Evolutionary conservation across 345 rosid genomes (phyloP).

Genomic region (Eucalyptus lansdowneana): DNA sequence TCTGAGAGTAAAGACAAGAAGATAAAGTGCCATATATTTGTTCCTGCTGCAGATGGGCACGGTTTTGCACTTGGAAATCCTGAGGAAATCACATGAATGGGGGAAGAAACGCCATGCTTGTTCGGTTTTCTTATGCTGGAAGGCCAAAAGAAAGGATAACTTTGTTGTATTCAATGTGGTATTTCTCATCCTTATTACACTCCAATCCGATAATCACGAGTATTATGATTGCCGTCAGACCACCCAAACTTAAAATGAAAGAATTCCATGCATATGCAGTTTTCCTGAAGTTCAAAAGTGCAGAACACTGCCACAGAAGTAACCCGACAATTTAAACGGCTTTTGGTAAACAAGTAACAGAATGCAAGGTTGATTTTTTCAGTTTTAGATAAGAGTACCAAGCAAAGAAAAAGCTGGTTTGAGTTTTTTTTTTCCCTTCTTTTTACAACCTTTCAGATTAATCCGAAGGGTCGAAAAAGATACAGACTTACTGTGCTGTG

Average conservation of each 20-base stretch:
- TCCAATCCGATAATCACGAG: not conserved
- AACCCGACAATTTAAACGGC: not conserved
- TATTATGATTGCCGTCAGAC: not conserved
- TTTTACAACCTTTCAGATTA: not conserved
- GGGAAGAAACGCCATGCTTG: not conserved
- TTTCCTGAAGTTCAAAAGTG: not conserved
- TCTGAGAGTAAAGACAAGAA: not conserved
- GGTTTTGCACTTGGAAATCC: not conserved
- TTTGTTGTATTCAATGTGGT: not conserved
- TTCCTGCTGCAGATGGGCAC: not conserved
- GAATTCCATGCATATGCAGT: not conserved
- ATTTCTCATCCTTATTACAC: not conserved
- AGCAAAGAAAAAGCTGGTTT: not conserved
- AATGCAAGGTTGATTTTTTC: not conserved
- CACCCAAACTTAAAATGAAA: not conserved
- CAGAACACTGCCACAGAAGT: not conserved
- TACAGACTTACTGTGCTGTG: not conserved
- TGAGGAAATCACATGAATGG: not conserved
- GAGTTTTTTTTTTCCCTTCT: not conserved
- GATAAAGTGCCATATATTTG: not conserved
- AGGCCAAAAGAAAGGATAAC: not conserved
- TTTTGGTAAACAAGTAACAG: not conserved
- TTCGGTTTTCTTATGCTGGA: not conserved
- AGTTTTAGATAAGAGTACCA: not conserved
- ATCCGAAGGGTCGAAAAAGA: not conserved